Conservation (phyloP, 768 basidiomycete species). For the Inosperma sp. region DNA sequence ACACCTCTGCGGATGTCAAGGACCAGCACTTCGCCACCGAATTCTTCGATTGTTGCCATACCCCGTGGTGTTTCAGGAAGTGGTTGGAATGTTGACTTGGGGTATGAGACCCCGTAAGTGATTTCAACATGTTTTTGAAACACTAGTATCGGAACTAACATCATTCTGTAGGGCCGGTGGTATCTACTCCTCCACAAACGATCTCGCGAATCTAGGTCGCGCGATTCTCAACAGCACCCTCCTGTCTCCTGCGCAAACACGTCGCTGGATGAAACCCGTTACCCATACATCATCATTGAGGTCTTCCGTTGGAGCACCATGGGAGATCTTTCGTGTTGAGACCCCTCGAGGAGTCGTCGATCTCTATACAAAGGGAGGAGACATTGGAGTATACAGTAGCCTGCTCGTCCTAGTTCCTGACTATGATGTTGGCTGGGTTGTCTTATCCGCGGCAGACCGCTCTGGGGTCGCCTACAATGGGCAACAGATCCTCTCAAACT, state of each 20-base stretch:
- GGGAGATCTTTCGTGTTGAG: background rate
- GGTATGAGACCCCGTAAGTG: background rate
- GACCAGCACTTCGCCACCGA: background rate
- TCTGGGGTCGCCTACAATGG: background rate
- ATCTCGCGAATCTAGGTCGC: constrained; percentile 3
- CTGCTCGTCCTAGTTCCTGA: constrained; percentile 2
- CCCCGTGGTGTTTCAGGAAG: background rate
- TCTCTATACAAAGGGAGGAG: constrained; percentile 4
- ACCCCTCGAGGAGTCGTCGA: constrained; percentile 7
- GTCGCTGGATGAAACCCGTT: constrained; percentile 7
- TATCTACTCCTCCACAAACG: constrained; percentile 1
- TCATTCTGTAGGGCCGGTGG: background rate
- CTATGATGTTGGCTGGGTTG: background rate
- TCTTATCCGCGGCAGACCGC: background rate
- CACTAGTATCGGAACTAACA: background rate
- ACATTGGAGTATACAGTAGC: background rate
- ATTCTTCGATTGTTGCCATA: constrained; percentile 1
- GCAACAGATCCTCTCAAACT: background rate
- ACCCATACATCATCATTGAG: constrained; percentile 1
- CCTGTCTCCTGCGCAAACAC: constrained; percentile 1
- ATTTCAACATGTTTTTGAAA: background rate
- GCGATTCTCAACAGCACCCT: constrained; percentile 9
- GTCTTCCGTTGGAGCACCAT: background rate
- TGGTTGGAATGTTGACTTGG: background rate
- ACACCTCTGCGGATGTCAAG: background rate